These are phyloP conservation scores for Solanum megistacrolobum DNA, from an alignment of 257 asterid species.

Conservation along the genomic window DNA sequence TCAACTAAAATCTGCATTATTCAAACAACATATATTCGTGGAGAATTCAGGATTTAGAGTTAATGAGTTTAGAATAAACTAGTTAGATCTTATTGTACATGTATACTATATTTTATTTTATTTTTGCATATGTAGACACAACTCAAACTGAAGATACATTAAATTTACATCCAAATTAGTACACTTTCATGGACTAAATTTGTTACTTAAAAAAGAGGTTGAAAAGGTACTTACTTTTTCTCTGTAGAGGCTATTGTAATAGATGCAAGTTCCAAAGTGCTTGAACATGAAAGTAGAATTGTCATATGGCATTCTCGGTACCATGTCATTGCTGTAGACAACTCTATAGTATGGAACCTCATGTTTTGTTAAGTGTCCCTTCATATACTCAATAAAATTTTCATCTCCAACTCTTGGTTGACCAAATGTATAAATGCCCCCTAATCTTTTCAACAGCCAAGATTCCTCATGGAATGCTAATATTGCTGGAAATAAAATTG, in stretches of 20 bases:
- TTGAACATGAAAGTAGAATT: conserved; percentile 26
- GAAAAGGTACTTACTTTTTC: conserved; percentile 21
- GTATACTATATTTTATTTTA: too few species aligned
- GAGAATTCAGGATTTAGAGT: neutral
- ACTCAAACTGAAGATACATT: neutral
- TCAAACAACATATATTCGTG: neutral
- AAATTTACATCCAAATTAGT: neutral
- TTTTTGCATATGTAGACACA: neutral
- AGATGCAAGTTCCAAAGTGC: conserved; percentile 54
- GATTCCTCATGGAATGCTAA: conserved; percentile 32
- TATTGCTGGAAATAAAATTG: conserved; percentile 40
- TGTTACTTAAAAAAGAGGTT: neutral
- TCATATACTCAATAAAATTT: conserved; percentile 31
- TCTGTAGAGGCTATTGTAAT: conserved; percentile 34
- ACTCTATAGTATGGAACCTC: conserved; percentile 36
- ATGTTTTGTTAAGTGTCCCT: conserved; percentile 6
- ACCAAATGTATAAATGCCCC: conserved; percentile 49
- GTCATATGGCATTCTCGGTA: conserved; percentile 50
- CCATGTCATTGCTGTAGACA: conserved; percentile 49
- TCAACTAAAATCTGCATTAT: conserved; percentile 10
- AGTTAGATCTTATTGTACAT: neutral
- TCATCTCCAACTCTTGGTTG: conserved; percentile 68
- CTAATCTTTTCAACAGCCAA: conserved; percentile 26
- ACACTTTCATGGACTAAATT: neutral
- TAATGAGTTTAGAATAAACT: too few species aligned